Evolutionary conservation across 805 yeast genomes (phyloP).

Genomic region (Phaffomyces opuntiae): DNA sequence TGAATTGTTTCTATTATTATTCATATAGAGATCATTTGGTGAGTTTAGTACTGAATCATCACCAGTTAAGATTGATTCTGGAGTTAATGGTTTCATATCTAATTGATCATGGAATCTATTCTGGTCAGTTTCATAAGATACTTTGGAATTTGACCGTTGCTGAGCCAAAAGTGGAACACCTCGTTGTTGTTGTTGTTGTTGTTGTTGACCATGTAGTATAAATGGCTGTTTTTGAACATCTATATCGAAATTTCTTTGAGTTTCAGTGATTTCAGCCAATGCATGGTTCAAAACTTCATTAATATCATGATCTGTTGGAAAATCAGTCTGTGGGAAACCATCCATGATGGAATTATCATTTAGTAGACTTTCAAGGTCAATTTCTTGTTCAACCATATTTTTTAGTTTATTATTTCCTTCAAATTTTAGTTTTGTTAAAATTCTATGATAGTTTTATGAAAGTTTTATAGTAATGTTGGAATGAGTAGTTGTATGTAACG

Average conservation of each 20-base stretch:
- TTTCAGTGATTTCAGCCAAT: conserved; percentile 10
- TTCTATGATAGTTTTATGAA: too few relatives aligned
- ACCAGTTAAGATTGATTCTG: conserved; percentile 31
- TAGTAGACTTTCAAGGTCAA: conserved; percentile 12
- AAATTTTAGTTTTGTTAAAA: too few relatives aligned
- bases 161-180: too few relatives aligned
- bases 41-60: conserved; percentile 18
- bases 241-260: not conserved
- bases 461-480: too few relatives aligned
- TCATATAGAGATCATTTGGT: conserved; percentile 8
- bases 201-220: not conserved
- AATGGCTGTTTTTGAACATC: not conserved
- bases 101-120: not conserved
- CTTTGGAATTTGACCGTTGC: too few relatives aligned
- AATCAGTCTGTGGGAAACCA: not conserved
- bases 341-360: not conserved
- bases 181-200: not conserved
- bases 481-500: too few relatives aligned
- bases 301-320: conserved; percentile 17
- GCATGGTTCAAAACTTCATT: conserved; percentile 19
- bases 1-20: too few relatives aligned
- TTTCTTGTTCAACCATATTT: conserved; percentile 1
- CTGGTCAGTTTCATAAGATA: not conserved
- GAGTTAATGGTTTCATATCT: conserved; percentile 23
- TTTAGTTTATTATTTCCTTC: too few relatives aligned